These are phyloP conservation scores for Naganishia liquefaciens DNA, from an alignment of 1,284 basidiomycete genomes.

Conservation along the genomic window DNA sequence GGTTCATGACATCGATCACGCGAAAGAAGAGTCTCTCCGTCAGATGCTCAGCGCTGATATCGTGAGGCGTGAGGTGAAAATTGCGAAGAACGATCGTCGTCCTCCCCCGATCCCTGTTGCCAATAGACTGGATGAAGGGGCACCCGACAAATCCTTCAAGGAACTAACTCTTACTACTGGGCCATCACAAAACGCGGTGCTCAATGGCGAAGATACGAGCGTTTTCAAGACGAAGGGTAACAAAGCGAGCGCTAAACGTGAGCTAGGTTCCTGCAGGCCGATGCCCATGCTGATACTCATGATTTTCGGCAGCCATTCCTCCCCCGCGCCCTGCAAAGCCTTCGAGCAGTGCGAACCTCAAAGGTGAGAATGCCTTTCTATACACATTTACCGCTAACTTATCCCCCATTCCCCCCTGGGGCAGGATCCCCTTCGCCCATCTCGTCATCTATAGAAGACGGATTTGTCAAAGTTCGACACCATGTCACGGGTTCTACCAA, in stretches of 20 bases:
- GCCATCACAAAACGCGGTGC: background rate
- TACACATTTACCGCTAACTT: too few species aligned
- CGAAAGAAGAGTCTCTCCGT: slow-evolving; percentile 66
- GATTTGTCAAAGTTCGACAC: slow-evolving; percentile 28
- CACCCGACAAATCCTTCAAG: slow-evolving; percentile 8
- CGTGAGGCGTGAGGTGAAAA: slow-evolving; percentile 4
- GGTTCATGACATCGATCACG: slow-evolving; percentile 74
- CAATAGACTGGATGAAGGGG: background rate
- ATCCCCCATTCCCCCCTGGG: background rate
- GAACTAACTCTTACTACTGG: slow-evolving; percentile 1
- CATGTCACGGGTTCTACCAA: slow-evolving; percentile 23
- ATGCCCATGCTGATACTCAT: background rate
- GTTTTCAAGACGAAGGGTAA: background rate
- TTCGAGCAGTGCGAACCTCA: slow-evolving; percentile 1
- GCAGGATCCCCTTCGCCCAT: slow-evolving; percentile 30
- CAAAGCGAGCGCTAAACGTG: slow-evolving; percentile 8
- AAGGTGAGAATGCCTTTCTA: too few species aligned
- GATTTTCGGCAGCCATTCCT: background rate
- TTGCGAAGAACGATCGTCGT: background rate
- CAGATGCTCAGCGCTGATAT: slow-evolving; percentile 59
- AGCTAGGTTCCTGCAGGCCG: background rate
- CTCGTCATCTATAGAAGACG: slow-evolving; percentile 29
- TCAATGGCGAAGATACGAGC: background rate
- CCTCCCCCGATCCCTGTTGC: slow-evolving; percentile 10
- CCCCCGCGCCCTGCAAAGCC: slow-evolving; percentile 28